These are phyloP conservation scores for Corinectria fuckeliana DNA, from an alignment of 2,329 filamentous ascomycete species.

Conservation along the genomic window DNA sequence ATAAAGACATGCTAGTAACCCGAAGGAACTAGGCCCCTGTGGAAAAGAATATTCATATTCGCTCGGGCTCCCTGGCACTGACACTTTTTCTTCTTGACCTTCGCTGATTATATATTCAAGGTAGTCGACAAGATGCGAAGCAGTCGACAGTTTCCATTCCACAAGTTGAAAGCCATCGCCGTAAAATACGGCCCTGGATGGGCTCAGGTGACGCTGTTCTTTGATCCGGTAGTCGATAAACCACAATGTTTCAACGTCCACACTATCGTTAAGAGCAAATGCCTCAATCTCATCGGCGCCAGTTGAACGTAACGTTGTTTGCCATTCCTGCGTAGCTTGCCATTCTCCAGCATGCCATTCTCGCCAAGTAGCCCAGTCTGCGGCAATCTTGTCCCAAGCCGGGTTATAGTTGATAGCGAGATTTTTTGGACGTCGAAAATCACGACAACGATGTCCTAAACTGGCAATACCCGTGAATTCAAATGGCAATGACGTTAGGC, in stretches of 20 bases:
- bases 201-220: neutral
- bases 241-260: neutral
- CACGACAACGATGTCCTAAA: neutral
- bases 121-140: neutral
- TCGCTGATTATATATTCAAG: neutral
- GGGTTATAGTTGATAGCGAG: neutral
- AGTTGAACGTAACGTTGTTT: neutral
- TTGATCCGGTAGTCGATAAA: neutral
- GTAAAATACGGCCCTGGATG: neutral
- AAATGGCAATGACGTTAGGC: neutral
- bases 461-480: neutral
- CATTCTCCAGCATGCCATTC: no score
- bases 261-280: neutral
- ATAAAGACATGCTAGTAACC: no score
- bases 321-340: neutral
- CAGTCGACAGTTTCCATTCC: neutral
- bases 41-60: no score
- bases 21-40: no score
- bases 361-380: no score
- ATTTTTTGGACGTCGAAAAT: neutral
- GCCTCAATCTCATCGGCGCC: neutral
- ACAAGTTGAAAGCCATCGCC: neutral
- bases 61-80: no score
- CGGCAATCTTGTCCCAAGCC: neutral
- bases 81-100: no score